These are phyloP conservation scores for Verticillium longisporum DNA, from an alignment of 2,329 filamentous ascomycete species.

Conservation along the genomic window DNA sequence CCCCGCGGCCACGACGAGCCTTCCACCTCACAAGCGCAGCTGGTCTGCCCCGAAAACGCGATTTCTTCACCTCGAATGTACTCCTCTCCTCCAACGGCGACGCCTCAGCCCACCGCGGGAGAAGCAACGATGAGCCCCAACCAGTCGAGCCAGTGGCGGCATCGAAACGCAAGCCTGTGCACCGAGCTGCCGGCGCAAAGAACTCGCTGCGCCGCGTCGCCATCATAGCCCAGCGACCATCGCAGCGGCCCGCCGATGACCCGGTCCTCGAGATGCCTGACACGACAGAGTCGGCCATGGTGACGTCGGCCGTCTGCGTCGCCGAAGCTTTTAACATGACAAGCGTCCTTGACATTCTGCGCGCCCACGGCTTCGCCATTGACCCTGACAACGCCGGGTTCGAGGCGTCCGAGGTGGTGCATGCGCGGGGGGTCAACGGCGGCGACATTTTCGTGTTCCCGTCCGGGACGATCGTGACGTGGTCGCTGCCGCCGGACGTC, in stretches of 20 bases:
- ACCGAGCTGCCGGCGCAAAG: slow-evolving; percentile 44
- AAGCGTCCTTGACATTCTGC: slow-evolving; percentile 48
- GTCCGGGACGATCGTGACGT: slow-evolving; percentile 87
- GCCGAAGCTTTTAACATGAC: slow-evolving; percentile 61
- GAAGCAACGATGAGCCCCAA: slow-evolving; percentile 1
- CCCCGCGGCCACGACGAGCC: slow-evolving; percentile 18
- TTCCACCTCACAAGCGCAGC: slow-evolving; percentile 40
- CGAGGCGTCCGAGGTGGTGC: slow-evolving; percentile 55
- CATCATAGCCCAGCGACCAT: slow-evolving; percentile 69
- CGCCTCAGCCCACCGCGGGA: slow-evolving; percentile 11
- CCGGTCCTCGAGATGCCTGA: slow-evolving; percentile 21
- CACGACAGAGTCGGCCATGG: slow-evolving; percentile 23
- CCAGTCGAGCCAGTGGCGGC: background rate
- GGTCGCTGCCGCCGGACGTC: slow-evolving; percentile 75
- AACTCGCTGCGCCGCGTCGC: slow-evolving; percentile 79
- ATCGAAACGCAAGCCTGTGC: slow-evolving; percentile 37
- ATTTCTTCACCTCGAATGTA: slow-evolving; percentile 61
- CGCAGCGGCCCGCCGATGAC: slow-evolving; percentile 31
- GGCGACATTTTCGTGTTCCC: slow-evolving; percentile 96
- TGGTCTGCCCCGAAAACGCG: slow-evolving; percentile 45
- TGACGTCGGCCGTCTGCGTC: slow-evolving; percentile 54
- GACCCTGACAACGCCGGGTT: slow-evolving; percentile 57
- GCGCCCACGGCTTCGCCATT: slow-evolving; percentile 52
- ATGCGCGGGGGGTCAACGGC: slow-evolving; percentile 52
- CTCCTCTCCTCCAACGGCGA: slow-evolving; percentile 37